phyloP scores from a whole-genome alignment of 768 basidiomycete genomes.

The Tricholoma saponaceum region DNA sequence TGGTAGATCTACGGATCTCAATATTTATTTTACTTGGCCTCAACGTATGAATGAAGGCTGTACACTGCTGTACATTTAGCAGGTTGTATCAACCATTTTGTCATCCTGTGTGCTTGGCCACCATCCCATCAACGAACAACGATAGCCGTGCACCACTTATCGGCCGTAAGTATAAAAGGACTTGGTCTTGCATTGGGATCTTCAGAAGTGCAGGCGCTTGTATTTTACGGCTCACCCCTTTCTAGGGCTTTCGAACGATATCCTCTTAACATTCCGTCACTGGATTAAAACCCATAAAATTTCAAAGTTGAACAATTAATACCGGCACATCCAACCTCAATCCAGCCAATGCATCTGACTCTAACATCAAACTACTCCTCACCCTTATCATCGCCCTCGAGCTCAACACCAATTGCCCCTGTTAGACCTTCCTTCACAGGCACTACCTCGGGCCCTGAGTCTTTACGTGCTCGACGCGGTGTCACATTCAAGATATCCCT shows the following conservation, averaged over 20 bases:
- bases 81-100: too few species aligned
- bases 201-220: background rate
- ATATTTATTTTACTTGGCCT: conserved; percentile 32
- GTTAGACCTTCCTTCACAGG: conserved; percentile 9
- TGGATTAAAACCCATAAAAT: too few species aligned
- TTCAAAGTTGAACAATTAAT: too few species aligned
- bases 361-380: conserved; percentile 4
- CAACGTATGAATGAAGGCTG: too few species aligned
- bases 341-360: conserved; percentile 1
- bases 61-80: too few species aligned
- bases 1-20: conserved; percentile 60
- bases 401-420: conserved; percentile 3
- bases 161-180: too few species aligned
- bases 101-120: background rate
- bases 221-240: too few species aligned
- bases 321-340: background rate
- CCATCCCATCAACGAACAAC: background rate
- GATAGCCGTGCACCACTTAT: background rate
- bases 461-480: conserved; percentile 14
- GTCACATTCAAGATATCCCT: conserved; percentile 11
- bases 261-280: too few species aligned
- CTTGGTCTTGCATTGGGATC: background rate
- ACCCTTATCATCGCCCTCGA: background rate
- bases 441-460: conserved; percentile 7
- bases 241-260: too few species aligned